These are phyloP conservation scores for Strigomonas oncopelti DNA, from an alignment of 208 protist species.

Conservation along the genomic window DNA sequence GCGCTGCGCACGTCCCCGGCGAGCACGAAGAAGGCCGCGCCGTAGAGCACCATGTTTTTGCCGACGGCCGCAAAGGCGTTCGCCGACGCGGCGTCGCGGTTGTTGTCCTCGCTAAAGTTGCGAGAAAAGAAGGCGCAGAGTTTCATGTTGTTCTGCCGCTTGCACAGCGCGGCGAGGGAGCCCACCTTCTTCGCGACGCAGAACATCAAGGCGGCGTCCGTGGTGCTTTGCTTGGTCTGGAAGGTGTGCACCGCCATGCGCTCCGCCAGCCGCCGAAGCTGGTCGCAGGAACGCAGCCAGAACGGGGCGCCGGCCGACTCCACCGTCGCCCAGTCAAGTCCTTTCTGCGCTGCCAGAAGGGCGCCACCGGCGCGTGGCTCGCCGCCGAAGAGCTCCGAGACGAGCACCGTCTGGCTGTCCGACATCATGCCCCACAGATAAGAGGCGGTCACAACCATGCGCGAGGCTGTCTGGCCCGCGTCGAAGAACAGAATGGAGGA, in stretches of 20 bases:
- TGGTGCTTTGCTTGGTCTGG: slow-evolving; percentile 63
- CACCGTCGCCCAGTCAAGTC: slow-evolving; percentile 19
- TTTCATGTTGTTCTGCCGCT: slow-evolving; percentile 70
- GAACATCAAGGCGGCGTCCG: slow-evolving; percentile 88
- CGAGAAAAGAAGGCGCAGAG: slow-evolving; percentile 88
- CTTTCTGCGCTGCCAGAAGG: not conserved
- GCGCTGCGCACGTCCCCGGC: slow-evolving; percentile 83
- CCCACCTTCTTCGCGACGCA: slow-evolving; percentile 71
- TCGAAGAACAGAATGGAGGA: slow-evolving; percentile 43
- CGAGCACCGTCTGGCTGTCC: slow-evolving; percentile 48
- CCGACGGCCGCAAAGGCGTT: slow-evolving; percentile 90
- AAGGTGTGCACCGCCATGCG: slow-evolving; percentile 76
- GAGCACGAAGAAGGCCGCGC: slow-evolving; percentile 91
- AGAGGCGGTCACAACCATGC: slow-evolving; percentile 32
- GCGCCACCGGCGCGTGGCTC: not conserved
- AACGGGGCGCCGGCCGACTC: slow-evolving; percentile 55
- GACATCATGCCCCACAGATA: slow-evolving; percentile 68
- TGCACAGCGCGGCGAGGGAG: slow-evolving; percentile 88
- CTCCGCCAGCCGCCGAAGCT: slow-evolving; percentile 67
- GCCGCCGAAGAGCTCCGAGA: slow-evolving; percentile 39
- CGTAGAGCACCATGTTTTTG: slow-evolving; percentile 85
- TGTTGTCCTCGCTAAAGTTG: slow-evolving; percentile 71
- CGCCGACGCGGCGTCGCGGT: slow-evolving; percentile 73
- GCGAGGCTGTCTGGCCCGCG: slow-evolving; percentile 38
- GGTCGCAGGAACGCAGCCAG: slow-evolving; percentile 54